Evolutionary conservation across 164 flowering plant species (phyloP), one percentile per base, ranked within the genome.

Genomic region (Magnolia officinalis): DNA sequence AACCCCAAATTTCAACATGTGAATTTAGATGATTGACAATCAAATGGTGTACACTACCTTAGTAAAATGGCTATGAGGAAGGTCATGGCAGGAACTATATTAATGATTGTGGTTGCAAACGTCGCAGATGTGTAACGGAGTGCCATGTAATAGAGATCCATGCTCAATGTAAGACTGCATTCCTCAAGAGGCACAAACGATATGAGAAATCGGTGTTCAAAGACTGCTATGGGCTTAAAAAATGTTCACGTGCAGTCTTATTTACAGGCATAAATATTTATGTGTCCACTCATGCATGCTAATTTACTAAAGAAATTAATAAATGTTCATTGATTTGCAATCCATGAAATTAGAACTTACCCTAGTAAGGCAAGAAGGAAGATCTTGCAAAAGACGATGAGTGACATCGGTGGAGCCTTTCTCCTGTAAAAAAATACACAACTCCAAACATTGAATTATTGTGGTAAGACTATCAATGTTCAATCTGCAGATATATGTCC

Each of bases 111-210:
- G 50, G 68, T 58, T 21, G 75, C 79, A 55, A 80, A 70, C 1
- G 80, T 77, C 4, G 82, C 77, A 21, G 82, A 63, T 6, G 79
- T 73, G 71, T 73, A 58, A 37, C 71, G 74, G 20, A 80, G 80
- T 13, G 82, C 79, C 26, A 77, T 55, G 66, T 66, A 74, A 58
- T 70, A 52, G 29, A 80, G 71, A 74, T 80, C 72, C 72, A 76
- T 63, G 68, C 82, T 77, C 67, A 80, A 23, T 0, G 82, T 77
- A 29, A 77, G 65, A 14, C 79, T 80, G 74, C 55, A 74, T 26
- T 24, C 13, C 8, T 10, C 63, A 20, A 51, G 21, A 50, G 55
- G 26, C 16, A n/a, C 7, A 10, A 70, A 18, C 3, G 37, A 68
- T 16, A 68, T 29, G 6, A 26, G 1, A 16, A 26, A 37, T 37